Evolutionary conservation across 768 basidiomycete species (phyloP).

Genomic region (Amanita phalloides): DNA sequence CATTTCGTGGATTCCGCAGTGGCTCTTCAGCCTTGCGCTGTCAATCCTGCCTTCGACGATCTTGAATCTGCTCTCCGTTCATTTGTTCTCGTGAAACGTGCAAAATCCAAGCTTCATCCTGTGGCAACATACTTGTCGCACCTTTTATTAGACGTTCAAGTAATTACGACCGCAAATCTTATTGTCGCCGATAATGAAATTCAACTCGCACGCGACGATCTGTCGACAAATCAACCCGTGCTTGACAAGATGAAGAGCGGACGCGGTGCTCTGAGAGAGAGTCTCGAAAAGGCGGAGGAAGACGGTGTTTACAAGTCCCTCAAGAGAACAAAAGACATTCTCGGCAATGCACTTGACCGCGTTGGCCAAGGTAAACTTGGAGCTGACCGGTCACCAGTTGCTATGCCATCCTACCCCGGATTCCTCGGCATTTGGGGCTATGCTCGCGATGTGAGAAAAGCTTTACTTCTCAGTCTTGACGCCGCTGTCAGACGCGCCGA

Average conservation of each 20-base stretch:
- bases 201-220: conserved; percentile 56
- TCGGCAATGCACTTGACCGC: conserved; percentile 62
- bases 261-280: conserved; percentile 67
- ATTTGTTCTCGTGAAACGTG: conserved; percentile 91
- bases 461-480: conserved; percentile 75
- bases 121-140: conserved; percentile 86
- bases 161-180: conserved; percentile 78
- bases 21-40: conserved; percentile 55
- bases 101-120: conserved; percentile 93
- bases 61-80: conserved; percentile 86
- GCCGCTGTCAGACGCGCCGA: conserved; percentile 71
- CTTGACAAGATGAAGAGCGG: conserved; percentile 80
- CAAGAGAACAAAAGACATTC: conserved; percentile 42
- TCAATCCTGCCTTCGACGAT: conserved; percentile 68
- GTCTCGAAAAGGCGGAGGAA: conserved; percentile 75
- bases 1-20: conserved; percentile 94
- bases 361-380: conserved; percentile 70
- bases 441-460: conserved; percentile 64
- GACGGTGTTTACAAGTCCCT: conserved; percentile 43
- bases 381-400: conserved; percentile 30
- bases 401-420: conserved; percentile 77
- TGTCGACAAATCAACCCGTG: conserved; percentile 63
- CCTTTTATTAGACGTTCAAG: conserved; percentile 81
- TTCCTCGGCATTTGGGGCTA: conserved; percentile 80
- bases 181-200: conserved; percentile 78